Evolutionary conservation across 148 eudicot genomes (phyloP), one percentile per base, ranked within the genome.

Genomic region (Mesembryanthemum crystallinum): DNA sequence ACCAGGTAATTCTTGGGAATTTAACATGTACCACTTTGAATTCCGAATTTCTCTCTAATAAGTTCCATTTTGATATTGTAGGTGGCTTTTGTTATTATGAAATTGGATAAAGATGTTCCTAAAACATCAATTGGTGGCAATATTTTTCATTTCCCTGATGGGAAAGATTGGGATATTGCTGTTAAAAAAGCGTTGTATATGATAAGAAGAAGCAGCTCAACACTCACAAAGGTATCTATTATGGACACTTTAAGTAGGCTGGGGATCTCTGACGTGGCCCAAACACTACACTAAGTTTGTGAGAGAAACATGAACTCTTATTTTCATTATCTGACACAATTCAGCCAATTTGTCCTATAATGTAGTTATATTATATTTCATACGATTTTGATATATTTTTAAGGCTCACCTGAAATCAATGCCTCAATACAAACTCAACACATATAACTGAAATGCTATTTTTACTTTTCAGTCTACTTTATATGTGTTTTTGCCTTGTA

Each of bases 101-200:
- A 81, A 78, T 66, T 80, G 35, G 73, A 76, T 67, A 83, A 88
- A 54, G 81, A 80, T 54, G 80, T 79, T 77, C 90, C 88, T 63
- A 78, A 68, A 64, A 73, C 86, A 61, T 79, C 67, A 68, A 74
- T 87, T 55, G 69, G 69, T 62, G 83, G 84, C 77, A 81, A 81
- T 33, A 67, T 87, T 17, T 76, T 74, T 71, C 84, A 89, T 49
- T 75, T 83, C 73, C 99, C 99, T 25, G 78, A 79, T 81, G 83
- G 82, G 77, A 80, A 74, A 37, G 71, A 81, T 73, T 96, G 99
- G 98, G 89, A 87, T 72, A 39, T 37, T 59, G 85, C 93, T 79
- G 93, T 96, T 71, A 86, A 78, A 23, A 88, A 78, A 72, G 98
- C 98, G 45, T 70, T 96, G 85, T 84, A 85, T 73, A 85, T 85